Base-by-base conservation (phyloP, 2,329 filamentous ascomycete genomes). In the Arthrobotrys conoides region DNA sequence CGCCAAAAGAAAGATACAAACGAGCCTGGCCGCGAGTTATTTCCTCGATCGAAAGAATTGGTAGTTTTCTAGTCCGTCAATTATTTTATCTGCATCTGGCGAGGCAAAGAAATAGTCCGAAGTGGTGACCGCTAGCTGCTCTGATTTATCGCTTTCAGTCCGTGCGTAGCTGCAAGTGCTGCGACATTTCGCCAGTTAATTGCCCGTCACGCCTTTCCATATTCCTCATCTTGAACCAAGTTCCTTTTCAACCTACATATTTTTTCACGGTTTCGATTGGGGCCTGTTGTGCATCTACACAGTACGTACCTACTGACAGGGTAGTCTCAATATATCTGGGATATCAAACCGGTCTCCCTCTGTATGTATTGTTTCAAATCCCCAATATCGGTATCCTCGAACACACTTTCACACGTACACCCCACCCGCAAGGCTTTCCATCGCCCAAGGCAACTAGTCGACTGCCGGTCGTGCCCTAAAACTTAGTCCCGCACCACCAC, bases 61-160 rank as follows among this genome's bases (percentile, higher is more conserved):
- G 68, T 63, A 14, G n/a, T 48, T 48, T 48, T 36, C 63, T 77
- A 67, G 71, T 67, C 71, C 61, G 51, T 59, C 22, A 49, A 59
- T 38, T 59, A 67, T 71, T n/a, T n/a, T 44, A 53, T 63, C 55
- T 48, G 51, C 20, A 55, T 68, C 68, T 69, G 68, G 68, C 68
- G 69, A 72, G 61, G 59, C 41, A 59, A 61, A 59, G 73, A 78
- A 78, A 72, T 78, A 72, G 63, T 69, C 75, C 68, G 75, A 78
- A 63, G 67, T 63, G 67, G 75, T 78, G 63, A 72, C 33, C 33
- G 9, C 66, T n/a, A n/a, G n/a, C n/a, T n/a, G n/a, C n/a, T n/a
- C n/a, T 71, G 67, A 61, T 67, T 63, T 41, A 64, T 77, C 57
- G 20, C 63, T 57, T 46, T 48, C 30, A 33, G 75, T 72, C 68